phyloP scores from a whole-genome alignment of 768 basidiomycete genomes.

The Tulasnella calospora region DNA sequence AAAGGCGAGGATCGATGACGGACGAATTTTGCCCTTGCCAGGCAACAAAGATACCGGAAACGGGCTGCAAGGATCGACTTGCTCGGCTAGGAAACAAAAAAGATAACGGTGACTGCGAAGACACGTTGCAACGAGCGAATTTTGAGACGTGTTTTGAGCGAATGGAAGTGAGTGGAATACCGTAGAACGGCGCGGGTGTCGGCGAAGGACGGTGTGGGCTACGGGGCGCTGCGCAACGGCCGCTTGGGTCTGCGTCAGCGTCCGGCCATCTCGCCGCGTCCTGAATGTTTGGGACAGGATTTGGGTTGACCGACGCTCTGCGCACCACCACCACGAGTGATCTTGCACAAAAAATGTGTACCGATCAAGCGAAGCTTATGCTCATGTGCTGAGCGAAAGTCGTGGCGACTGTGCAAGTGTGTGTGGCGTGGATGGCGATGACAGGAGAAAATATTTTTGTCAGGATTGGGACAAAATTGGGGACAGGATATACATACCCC shows the following conservation, averaged over 20 bases:
- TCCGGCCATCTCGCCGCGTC: background rate
- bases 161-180: background rate
- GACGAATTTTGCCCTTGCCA: background rate
- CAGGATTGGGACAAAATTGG: background rate
- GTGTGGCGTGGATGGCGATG: no score
- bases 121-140: no score
- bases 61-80: background rate
- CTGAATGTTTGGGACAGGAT: background rate
- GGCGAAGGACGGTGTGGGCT: background rate
- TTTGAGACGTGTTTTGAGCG: no score
- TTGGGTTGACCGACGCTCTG: background rate
- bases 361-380: background rate
- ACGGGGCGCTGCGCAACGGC: background rate
- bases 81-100: background rate
- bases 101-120: background rate
- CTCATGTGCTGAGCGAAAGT: no score
- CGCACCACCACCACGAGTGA: background rate
- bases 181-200: background rate
- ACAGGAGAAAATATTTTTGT: background rate
- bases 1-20: background rate
- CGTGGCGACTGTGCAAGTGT: no score
- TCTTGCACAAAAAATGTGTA: background rate
- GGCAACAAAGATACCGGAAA: background rate
- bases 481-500: constrained; percentile 7
- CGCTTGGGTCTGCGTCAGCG: background rate